Conservation (phyloP, 805 yeast species). For the Yamadazyma paraphyllophila region DNA sequence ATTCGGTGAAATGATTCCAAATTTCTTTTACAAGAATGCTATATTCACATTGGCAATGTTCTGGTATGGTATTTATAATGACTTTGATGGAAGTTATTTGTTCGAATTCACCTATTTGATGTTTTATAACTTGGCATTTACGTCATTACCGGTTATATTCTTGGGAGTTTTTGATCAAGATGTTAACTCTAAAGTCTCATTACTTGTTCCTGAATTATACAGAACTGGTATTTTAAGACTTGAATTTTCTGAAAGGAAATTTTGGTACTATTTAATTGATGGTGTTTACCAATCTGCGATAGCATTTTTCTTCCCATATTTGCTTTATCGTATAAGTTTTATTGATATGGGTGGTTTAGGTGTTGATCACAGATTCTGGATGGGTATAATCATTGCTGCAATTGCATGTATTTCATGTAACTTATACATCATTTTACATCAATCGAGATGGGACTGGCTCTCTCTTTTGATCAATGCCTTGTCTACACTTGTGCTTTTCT, state of each 20-base stretch:
- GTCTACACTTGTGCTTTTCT: conserved; percentile 60
- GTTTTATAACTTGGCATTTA: conserved; percentile 81
- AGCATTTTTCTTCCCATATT: conserved; percentile 72
- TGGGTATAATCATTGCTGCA: conserved; percentile 66
- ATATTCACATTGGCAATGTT: conserved; percentile 70
- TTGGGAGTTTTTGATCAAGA: conserved; percentile 81
- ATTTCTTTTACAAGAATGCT: conserved; percentile 77
- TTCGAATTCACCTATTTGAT: conserved; percentile 76
- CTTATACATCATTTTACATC: conserved; percentile 61
- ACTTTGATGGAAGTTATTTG: conserved; percentile 78
- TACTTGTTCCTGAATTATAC: conserved; percentile 74
- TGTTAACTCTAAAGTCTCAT: conserved; percentile 64
- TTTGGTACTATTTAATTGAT: conserved; percentile 72
- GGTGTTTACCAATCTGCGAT: conserved; percentile 74
- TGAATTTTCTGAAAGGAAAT: conserved; percentile 70
- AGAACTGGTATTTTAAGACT: conserved; percentile 66
- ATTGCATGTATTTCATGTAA: conserved; percentile 70
- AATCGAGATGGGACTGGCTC: conserved; percentile 81
- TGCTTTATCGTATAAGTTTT: conserved; percentile 34
- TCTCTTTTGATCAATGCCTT: conserved; percentile 52
- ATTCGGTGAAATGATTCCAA: conserved; percentile 79
- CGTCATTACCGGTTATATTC: conserved; percentile 77
- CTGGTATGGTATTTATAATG: conserved; percentile 74
- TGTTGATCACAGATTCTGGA: conserved; percentile 69
- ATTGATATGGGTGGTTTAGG: conserved; percentile 49